Evolutionary conservation across 192 early-diverging fungal genomes (phyloP), one percentile per base, ranked within the genome.

Genomic region (Mortierella antarctica): DNA sequence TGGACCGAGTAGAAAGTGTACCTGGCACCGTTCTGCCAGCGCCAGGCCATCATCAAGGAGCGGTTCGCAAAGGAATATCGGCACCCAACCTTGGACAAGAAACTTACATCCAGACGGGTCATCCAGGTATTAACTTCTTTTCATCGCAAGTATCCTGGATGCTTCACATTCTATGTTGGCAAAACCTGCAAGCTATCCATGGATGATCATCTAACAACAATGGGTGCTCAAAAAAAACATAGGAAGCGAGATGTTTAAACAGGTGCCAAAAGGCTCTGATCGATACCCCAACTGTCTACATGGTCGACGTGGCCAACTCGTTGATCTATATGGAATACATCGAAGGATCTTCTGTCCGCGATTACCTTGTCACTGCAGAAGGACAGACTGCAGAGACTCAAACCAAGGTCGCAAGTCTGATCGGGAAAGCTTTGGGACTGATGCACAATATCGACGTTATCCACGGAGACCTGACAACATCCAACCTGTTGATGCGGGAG

Each of bases 381-480:
- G 71, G 57, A 21, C 44, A 69, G 12, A 31, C 31, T 48, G 53
- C 71, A 17, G 50, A 52, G 18, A 57, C 57, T 8, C 70, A 73
- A 82, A 68, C 71, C 42, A 52, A 71, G 47, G 56, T 90, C 14
- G 89, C 86, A 84, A 82, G 65, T 54, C 81, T 70, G 14, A 90
- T 93, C 55, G 95, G 95, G 4, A 48, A 41, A 13, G 86, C 90
- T 6, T 67, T 99, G 48, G 92, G 93, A 12, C 79, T 82, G 67
- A 92, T 98, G 91, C 98, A 99, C 83, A 84, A 78, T 51, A 73
- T 89, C 56, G 94, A 96, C 79, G 89, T 99, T 55, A 85, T 99
- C 51, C 98, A 99, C 68, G 98, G 98, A 1, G 98, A 99, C 82
- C 83, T 99, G 71, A 99, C 98, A 1, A 98, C 97, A 0, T 97